Percentiles rank a stretch among this genome's conserved stretches.
phyloP scores from a whole-genome alignment of 2,329 filamentous ascomycete genomes.

The Daldinia eschscholtzii region DNA sequence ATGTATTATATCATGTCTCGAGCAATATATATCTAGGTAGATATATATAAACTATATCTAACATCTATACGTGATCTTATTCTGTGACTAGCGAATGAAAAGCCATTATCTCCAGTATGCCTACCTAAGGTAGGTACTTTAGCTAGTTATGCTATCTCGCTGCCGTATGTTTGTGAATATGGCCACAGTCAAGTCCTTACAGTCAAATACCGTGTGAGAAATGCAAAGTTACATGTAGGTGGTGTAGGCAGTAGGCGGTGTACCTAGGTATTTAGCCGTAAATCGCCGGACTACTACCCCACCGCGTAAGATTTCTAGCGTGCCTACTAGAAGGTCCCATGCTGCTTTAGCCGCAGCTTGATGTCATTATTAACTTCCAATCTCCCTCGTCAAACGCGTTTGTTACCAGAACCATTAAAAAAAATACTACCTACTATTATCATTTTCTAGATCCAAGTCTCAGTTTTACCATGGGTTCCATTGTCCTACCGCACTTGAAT shows the following conservation, averaged over 20 bases:
- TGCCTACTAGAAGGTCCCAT: constrained; percentile 13
- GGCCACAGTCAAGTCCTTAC: background rate
- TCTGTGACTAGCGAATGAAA: background rate
- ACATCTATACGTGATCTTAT: too few species aligned
- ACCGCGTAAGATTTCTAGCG: constrained; percentile 6
- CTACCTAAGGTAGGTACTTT: too few species aligned
- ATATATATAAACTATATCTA: constrained; percentile 1
- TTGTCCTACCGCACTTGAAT: constrained; percentile 89
- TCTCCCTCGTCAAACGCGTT: background rate
- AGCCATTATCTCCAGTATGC: background rate
- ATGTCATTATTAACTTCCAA: constrained; percentile 18
- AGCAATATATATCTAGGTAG: background rate
- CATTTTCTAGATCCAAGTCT: background rate
- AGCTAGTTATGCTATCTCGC: too few species aligned
- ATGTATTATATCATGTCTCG: constrained; percentile 5
- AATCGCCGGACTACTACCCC: background rate
- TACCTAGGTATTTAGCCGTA: constrained; percentile 1
- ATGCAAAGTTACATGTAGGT: background rate
- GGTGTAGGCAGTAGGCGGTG: background rate
- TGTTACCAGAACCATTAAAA: background rate
- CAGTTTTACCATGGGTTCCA: constrained; percentile 73
- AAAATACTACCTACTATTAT: too few species aligned
- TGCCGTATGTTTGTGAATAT: background rate
- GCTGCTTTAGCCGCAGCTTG: background rate
- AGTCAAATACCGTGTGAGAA: background rate